Evolutionary conservation across 2,329 filamentous ascomycete genomes (phyloP).

Genomic region (Scleromitrula shiraiana): DNA sequence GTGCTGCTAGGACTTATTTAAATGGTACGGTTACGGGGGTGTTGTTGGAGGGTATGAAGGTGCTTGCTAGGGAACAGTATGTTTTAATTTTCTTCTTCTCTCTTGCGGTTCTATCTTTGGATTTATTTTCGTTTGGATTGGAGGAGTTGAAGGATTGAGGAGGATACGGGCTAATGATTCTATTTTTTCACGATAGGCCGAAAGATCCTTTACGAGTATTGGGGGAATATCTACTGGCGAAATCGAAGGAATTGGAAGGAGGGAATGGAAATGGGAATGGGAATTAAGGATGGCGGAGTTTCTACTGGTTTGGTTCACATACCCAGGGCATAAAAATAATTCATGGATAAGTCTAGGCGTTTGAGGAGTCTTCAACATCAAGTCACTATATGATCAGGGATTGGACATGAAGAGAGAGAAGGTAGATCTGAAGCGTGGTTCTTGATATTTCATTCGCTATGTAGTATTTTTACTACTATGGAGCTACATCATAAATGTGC

Average conservation of each 20-base stretch:
- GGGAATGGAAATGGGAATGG: conserved; percentile 1
- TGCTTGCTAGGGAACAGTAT: conserved; percentile 62
- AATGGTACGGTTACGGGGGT: conserved; percentile 62
- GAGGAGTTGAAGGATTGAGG: background rate
- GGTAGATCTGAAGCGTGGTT: conserved; percentile 18
- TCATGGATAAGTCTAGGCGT: background rate
- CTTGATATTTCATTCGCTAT: conserved; percentile 25
- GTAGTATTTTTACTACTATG: conserved; percentile 23
- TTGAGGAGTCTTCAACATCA: background rate
- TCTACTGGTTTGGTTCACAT: too few relatives aligned
- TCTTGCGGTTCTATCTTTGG: background rate
- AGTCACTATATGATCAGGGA: background rate
- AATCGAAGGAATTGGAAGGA: conserved; percentile 55
- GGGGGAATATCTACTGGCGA: conserved; percentile 63
- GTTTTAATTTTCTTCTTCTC: background rate
- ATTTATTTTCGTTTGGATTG: background rate
- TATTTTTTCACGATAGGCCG: conserved; percentile 41
- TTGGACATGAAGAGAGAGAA: conserved; percentile 4
- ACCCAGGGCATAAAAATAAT: background rate
- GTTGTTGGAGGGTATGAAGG: conserved; percentile 68
- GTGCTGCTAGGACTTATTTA: conserved; percentile 61
- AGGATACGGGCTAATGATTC: conserved; percentile 5
- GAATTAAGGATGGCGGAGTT: background rate
- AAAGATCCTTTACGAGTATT: conserved; percentile 60
- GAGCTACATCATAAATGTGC: conserved; percentile 8